phyloP scores from a whole-genome alignment of 1,139 yeast genomes.

The Saccharomyces hybrid region DNA sequence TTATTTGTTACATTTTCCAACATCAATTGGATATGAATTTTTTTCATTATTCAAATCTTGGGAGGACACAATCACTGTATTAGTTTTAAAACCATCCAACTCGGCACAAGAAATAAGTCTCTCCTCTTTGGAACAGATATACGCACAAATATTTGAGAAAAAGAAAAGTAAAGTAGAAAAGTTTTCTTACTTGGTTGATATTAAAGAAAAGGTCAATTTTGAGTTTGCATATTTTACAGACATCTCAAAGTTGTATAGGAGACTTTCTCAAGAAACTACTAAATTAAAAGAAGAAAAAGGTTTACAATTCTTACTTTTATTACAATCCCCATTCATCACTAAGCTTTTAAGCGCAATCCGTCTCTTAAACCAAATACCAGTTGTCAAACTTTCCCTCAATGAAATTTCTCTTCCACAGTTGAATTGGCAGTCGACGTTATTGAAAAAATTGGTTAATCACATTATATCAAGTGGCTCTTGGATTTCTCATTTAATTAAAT shows the following conservation, averaged over 20 bases:
- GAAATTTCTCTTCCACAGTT: conserved; percentile 63
- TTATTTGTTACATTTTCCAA: conserved; percentile 63
- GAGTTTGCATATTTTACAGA: conserved; percentile 48
- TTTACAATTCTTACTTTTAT: conserved; percentile 54
- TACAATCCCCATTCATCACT: conserved; percentile 64
- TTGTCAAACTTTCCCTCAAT: conserved; percentile 49
- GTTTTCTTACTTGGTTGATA: conserved; percentile 42
- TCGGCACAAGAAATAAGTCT: conserved; percentile 63
- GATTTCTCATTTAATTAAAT: conserved; percentile 56
- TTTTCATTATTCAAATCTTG: conserved; percentile 64
- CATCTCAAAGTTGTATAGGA: conserved; percentile 44
- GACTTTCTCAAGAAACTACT: conserved; percentile 46
- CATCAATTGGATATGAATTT: conserved; percentile 67
- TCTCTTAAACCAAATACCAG: conserved; percentile 54
- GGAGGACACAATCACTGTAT: conserved; percentile 46
- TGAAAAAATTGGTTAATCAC: conserved; percentile 62
- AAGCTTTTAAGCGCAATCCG: conserved; percentile 40
- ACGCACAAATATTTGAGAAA: conserved; percentile 44
- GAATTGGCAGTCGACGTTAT: conserved; percentile 78
- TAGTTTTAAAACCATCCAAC: conserved; percentile 61
- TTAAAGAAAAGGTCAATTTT: conserved; percentile 46
- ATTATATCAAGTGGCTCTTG: conserved; percentile 69
- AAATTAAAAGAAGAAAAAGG: conserved; percentile 63
- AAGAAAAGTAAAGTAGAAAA: conserved; percentile 43
- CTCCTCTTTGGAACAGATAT: conserved; percentile 44